Percentiles rank a stretch among this genome's conserved stretches.
phyloP scores from a whole-genome alignment of 2,329 filamentous ascomycete genomes.

The Fusarium sp. region DNA sequence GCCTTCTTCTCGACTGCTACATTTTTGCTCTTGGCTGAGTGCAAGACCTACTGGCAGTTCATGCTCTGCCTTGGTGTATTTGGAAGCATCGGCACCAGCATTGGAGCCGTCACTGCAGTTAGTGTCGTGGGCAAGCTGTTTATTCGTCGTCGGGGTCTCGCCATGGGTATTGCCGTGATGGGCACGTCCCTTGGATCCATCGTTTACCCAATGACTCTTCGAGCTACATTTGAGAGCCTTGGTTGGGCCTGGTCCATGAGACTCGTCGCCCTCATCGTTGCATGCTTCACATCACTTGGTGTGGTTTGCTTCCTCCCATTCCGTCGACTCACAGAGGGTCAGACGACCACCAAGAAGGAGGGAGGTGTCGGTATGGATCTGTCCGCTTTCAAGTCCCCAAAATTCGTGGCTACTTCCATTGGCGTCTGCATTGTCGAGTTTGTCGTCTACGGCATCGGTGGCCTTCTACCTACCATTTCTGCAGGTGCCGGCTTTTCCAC shows the following conservation, averaged over 20 bases:
- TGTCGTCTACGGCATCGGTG: conserved; percentile 60
- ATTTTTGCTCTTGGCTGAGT: conserved; percentile 59
- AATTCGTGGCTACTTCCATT: conserved; percentile 53
- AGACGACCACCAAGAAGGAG: neutral
- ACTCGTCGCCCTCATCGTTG: conserved; percentile 43
- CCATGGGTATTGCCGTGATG: conserved; percentile 32
- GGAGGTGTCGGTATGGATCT: conserved; percentile 47
- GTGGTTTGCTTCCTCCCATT: conserved; percentile 50
- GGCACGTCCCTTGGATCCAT: conserved; percentile 45
- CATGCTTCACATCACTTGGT: conserved; percentile 40
- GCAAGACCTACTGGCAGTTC: conserved; percentile 62
- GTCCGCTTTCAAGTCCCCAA: conserved; percentile 51
- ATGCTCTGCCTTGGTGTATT: conserved; percentile 57
- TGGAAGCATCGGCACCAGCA: conserved; percentile 55
- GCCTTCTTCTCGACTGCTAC: conserved; percentile 50
- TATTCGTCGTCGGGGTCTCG: conserved; percentile 27
- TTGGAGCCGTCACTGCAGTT: conserved; percentile 49
- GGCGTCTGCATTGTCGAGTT: conserved; percentile 60
- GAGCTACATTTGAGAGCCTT: conserved; percentile 38
- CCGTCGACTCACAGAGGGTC: conserved; percentile 24
- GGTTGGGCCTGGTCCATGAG: conserved; percentile 51
- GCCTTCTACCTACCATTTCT: conserved; percentile 59
- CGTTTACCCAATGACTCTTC: conserved; percentile 48
- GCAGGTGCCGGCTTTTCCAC: conserved; percentile 46
- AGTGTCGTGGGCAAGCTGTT: conserved; percentile 46